Evolutionary conservation across 306 rosid species (phyloP).

Genomic region (Aeschynomene evenia): DNA sequence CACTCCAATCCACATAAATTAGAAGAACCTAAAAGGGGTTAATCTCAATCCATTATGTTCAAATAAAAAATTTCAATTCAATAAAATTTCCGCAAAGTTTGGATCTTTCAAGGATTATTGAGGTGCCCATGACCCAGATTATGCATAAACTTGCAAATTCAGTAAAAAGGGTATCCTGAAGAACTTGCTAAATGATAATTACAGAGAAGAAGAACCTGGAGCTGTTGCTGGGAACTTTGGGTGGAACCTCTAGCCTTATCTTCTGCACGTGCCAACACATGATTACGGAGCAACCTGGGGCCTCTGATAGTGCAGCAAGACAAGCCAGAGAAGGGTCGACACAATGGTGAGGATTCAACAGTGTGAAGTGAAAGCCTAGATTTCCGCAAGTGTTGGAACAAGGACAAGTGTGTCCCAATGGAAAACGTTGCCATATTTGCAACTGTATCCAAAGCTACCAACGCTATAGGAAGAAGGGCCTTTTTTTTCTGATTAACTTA

Average conservation of each 20-base stretch:
- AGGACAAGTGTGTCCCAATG: constrained; percentile 47
- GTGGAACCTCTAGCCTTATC: constrained; percentile 52
- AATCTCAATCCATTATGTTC: not conserved
- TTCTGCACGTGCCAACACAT: constrained; percentile 67
- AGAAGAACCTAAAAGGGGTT: not conserved
- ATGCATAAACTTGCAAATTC: constrained; percentile 3
- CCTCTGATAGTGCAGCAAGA: constrained; percentile 37
- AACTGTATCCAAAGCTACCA: not conserved
- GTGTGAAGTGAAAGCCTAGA: constrained; percentile 19
- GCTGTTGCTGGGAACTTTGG: constrained; percentile 43
- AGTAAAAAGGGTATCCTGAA: constrained; percentile 1
- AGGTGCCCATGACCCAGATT: constrained; percentile 18
- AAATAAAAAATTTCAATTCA: constrained; percentile 14
- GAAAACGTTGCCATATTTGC: constrained; percentile 61
- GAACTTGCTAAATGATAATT: not conserved
- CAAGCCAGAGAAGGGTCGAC: constrained; percentile 40
- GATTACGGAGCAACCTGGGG: constrained; percentile 46
- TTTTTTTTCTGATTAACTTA: not conserved
- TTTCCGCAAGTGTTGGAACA: constrained; percentile 38
- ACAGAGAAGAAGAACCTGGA: constrained; percentile 51
- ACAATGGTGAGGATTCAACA: constrained; percentile 32
- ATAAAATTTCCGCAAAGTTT: constrained; percentile 3
- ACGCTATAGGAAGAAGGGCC: not conserved
- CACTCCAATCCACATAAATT: not conserved
- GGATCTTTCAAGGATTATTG: constrained; percentile 14